Evolutionary conservation across 176 grass and related monocot genomes (phyloP), one percentile per base, ranked within the genome.

Genomic region (Themeda triandra): DNA sequence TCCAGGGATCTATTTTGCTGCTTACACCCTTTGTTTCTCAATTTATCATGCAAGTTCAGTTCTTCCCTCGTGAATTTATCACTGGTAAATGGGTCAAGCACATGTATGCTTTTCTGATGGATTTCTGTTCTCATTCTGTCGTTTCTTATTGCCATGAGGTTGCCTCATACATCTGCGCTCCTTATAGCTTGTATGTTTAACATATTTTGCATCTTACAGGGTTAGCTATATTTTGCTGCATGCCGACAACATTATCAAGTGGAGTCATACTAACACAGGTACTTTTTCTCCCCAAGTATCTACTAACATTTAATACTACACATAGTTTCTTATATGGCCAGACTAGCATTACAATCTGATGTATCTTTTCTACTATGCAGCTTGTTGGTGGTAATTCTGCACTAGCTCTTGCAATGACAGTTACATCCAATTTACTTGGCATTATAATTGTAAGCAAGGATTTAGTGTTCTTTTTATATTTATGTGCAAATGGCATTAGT

Each of bases 191-290:
- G 49, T 23, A 58, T 58, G n/a, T 27, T 60, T 60, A 10, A 60
- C 58, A 58, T 83, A 68, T 53, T 74, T 45, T 79, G 66, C 82
- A 67, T 81, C 73, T 90, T 86, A 83, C 80, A 95, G 96, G 96
- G 69, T 86, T 98, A 77, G 93, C 93, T 80, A 84, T 92, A 65
- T 98, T 98, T 91, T 95, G 92, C 76, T 98, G 91, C 71, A 95
- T 98, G 96, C 93, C 96, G 79, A 95, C 96, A 78, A 98, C 93
- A 76, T 86, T 95, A 66, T 98, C 91, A 87, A 98, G 96, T 83
- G 93, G 91, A 80, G 91, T 98, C 70, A 89, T 91, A 73, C 86
- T 95, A 85, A 93, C 96, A 85, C 87, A 89, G 83, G 91, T 88
- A 62, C 36, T 39, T 28, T 10, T 87, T 72, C 29, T 77, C 44